These are phyloP conservation scores for Canavalia ensiformis DNA, from an alignment of 306 rosid genomes.

Conservation along the genomic window DNA sequence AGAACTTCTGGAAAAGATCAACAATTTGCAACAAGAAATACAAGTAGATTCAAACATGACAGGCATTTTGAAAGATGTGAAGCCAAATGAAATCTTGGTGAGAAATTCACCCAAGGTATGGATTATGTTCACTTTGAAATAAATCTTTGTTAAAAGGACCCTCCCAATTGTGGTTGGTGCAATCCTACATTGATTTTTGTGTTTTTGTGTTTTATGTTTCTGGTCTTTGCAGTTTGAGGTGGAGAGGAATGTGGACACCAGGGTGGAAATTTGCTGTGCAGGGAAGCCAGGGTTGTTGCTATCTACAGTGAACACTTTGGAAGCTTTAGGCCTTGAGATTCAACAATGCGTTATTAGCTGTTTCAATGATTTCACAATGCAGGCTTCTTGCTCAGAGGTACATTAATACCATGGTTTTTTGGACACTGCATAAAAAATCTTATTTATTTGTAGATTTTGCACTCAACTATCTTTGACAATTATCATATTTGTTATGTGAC, in stretches of 20 bases:
- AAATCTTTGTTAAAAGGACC: neutral
- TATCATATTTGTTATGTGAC: constrained; percentile 37
- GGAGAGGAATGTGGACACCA: constrained; percentile 69
- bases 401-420: constrained; percentile 18
- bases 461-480: neutral
- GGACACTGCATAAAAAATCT: neutral
- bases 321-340: constrained; percentile 93
- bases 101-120: constrained; percentile 89
- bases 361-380: constrained; percentile 94
- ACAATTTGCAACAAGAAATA: constrained; percentile 66
- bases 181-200: constrained; percentile 3
- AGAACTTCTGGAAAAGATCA: constrained; percentile 84
- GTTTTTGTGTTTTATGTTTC: too few relatives aligned
- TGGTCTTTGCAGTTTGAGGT: constrained; percentile 74
- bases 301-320: constrained; percentile 79
- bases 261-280: constrained; percentile 81
- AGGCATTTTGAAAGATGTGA: constrained; percentile 63
- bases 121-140: neutral
- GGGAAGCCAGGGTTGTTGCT: constrained; percentile 83
- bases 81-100: constrained; percentile 70
- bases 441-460: neutral
- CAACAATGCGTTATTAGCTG: constrained; percentile 93
- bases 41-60: constrained; percentile 58
- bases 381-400: constrained; percentile 96
- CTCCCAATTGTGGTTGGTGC: neutral